Base-by-base conservation (phyloP, 805 yeast species). In the Ogataea wickerhamii region DNA sequence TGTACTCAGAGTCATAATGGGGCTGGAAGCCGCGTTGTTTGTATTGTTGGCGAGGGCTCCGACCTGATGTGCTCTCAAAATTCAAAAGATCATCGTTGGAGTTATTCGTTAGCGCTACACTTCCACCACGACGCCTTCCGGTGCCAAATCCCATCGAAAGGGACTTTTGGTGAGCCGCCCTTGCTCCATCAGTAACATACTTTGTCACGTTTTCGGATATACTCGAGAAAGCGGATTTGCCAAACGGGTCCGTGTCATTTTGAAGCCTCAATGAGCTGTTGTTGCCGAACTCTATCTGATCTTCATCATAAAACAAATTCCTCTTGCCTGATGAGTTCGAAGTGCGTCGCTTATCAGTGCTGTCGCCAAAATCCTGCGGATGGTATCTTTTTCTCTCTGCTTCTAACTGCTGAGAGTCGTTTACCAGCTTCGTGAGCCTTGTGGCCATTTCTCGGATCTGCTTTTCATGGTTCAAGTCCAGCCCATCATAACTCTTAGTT, bases 401-500 rank as follows among this genome's bases (percentile, higher is more conserved):
- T n/a, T 5, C 24, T 18, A 56, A 32, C 5, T 19, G 6, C 10
- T 39, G 45, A 4, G 37, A 31, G 32, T 52, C 42, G 5, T 38
- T 29, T 4, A 50, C 37, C 22, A 53, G 32, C 2, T 42, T 40
- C 5, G 51, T 6, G 8, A 57, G 28, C 7, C 38, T 33, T 3
- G 28, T 34, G 5, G 53, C 45, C 43, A 46, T 24, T 10, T 42
- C 44, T 11, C 44, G 37, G 14, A 56, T 41, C 26, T 48, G 51
- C 21, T 45, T 52, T 23, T 54, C 53, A 32, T 56, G 60, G 24
- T 45, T 48, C 34, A 49, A 18, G 12, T 41, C 34, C 29, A 53
- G 35, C 6, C 52, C 49, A 37, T 60, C 64, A 32, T 48, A 48
- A 14, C 51, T 32, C 2, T 36, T 28, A 14, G 39, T 40, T 11